Base-by-base conservation (phyloP, 2,329 filamentous ascomycete genomes). In the Cyphellophora europaea region DNA sequence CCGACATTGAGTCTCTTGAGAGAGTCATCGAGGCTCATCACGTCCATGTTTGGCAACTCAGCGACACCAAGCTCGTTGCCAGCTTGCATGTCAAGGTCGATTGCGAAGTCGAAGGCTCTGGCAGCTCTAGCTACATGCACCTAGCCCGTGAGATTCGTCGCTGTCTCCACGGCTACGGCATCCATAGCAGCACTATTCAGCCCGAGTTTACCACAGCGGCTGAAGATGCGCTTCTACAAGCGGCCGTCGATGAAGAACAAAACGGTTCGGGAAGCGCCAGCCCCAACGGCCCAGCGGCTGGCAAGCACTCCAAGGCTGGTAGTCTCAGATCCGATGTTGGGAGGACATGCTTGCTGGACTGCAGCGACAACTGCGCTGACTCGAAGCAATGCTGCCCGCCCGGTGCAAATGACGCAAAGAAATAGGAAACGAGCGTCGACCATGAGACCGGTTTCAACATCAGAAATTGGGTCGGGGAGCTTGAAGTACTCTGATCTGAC, bases 151-250 rank as follows among this genome's bases (percentile, higher is more conserved):
- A 82, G 37, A 83, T 93, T 12, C 74, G 88, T 31, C 79, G 79
- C 52, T 98, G 91, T 52, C 76, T 98, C 3, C 91, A 98, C 58
- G 88, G 77, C 21, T 95, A 93, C 50, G 89, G 91, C 37, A 96
- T 98, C 46, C 91, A 98, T 65, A 93, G 84, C 23, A 89, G 87
- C 21, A 98, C 91, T 10, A 96, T 98, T 49, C 91, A 98, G 60
- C 91, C 91, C 5, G 91, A 98, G 58, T 98, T 68, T 31, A 48
- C 14, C 12, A 35, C 35, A 21, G 31, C 19, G 6, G 19, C 21
- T 4, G 30, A 18, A 6, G 35, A 42, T 36, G 29, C 44, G 29
- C 37, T 28, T 6, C 30, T 30, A 4, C 36, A 33, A 5, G 19
- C 37, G 10, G 25, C 31, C n/a, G 42, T 38, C n/a, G 35, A 36